Conservation (phyloP, 225 moss, liverwort and hornwort species). For the Physcomitrium patens region DNA sequence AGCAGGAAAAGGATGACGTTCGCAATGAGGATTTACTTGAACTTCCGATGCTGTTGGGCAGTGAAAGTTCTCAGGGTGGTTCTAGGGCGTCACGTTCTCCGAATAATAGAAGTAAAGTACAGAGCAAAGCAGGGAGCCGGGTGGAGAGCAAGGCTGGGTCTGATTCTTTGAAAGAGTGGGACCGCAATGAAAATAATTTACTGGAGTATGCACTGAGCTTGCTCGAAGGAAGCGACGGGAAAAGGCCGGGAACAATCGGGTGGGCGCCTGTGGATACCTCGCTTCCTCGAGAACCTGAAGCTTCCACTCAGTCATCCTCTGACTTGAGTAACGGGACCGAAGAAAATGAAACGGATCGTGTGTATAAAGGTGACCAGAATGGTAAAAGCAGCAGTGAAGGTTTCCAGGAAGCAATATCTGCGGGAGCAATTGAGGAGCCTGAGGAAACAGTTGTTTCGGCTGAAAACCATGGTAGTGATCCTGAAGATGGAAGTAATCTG, state of each 20-base stretch:
- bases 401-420: slow-evolving; percentile 23
- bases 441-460: slow-evolving; percentile 21
- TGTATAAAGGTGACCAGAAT: slow-evolving; percentile 27
- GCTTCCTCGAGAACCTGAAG: slow-evolving; percentile 48
- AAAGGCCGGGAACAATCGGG: slow-evolving; percentile 45
- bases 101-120: slow-evolving; percentile 38
- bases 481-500: slow-evolving; percentile 24
- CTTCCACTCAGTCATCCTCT: slow-evolving; percentile 36
- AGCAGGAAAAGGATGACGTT: slow-evolving; percentile 44
- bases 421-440: slow-evolving; percentile 26
- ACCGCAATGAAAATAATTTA: slow-evolving; percentile 51
- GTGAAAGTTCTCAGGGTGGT: slow-evolving; percentile 39
- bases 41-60: slow-evolving; percentile 53
- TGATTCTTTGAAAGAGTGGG: slow-evolving; percentile 56
- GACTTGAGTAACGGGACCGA: slow-evolving; percentile 28
- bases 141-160: slow-evolving; percentile 52
- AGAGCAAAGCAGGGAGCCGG: slow-evolving; percentile 43
- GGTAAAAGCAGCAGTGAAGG: slow-evolving; percentile 25
- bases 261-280: slow-evolving; percentile 68
- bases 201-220: slow-evolving; percentile 63
- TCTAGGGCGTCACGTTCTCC: slow-evolving; percentile 45
- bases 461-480: slow-evolving; percentile 36
- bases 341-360: slow-evolving; percentile 33
- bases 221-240: slow-evolving; percentile 50
- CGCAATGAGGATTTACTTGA: slow-evolving; percentile 57